Evolutionary conservation across 2,329 filamentous ascomycete species (phyloP), one percentile per base, ranked within the genome.

Genomic region (Talaromyces amestolkiae): DNA sequence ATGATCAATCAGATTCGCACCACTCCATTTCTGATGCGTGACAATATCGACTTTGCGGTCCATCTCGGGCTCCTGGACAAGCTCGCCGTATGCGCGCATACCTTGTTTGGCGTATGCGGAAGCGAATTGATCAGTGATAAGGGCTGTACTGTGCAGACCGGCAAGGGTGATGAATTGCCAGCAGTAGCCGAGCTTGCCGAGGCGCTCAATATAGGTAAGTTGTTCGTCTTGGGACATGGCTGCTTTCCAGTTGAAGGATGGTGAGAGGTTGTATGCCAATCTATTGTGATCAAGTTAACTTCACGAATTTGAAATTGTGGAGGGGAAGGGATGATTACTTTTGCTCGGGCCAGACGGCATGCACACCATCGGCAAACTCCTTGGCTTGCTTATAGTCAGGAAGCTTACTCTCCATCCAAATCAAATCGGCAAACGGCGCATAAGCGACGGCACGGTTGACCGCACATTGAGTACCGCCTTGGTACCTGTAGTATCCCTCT

Each of bases 161-260:
- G 94, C 95, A 56, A 99, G 87, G n/a, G 95, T 99, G 84, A 99
- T 99, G 85, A 99, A 99, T 81, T 99, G 95, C 95, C 95, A 99
- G 87, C 92, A 96, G 87, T 99, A 99, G 69, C 95, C 95, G 58
- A 99, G 87, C 68, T 83, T 75, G 67, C 89, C 93, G 47, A 99
- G 90, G 49, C 95, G 91, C 69, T 89, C 84, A 83, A 99, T 99
- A 83, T 98, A 99, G 22, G 95, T 99, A 83, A 97, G 92, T 82
- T 99, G 95, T 78, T 98, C 94, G 62, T 86, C 85, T 70, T 91
- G 88, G 53, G 92, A 86, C 93, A 97, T 97, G 73, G 94, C 95
- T 66, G 93, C 86, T 85, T 98, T 98, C 95, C 95, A 99, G 87
- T 99, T 99, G 90, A 99, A 99, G 3, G 93, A 97, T 35, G 95